Percentiles rank a stretch among this genome's conserved stretches.
phyloP scores from a whole-genome alignment of 495 filamentous ascomycete species.

The Sporormia fimetaria region DNA sequence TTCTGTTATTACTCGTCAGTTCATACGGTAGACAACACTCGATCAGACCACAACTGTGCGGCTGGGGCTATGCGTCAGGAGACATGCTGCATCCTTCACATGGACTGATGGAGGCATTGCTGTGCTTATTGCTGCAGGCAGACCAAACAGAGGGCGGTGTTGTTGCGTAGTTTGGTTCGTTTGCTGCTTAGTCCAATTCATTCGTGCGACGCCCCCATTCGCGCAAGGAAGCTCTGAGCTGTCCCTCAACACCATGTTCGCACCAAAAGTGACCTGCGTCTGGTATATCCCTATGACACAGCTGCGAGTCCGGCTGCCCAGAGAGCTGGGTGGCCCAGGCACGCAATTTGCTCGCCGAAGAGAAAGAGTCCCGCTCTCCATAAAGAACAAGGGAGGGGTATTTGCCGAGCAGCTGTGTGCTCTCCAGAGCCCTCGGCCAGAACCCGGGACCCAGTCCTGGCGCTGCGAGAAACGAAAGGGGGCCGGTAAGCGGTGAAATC shows the following conservation, averaged over 20 bases:
- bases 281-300: constrained; percentile 46
- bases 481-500: constrained; percentile 65
- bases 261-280: constrained; percentile 79
- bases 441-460: constrained; percentile 17
- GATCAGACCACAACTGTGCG: too few species aligned
- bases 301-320: constrained; percentile 31
- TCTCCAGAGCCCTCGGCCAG: constrained; percentile 8
- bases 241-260: constrained; percentile 48
- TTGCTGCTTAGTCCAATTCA: background rate
- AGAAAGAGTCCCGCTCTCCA: constrained; percentile 70
- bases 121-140: background rate
- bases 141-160: background rate
- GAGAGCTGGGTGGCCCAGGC: constrained; percentile 56
- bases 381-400: constrained; percentile 62
- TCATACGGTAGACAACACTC: too few species aligned
- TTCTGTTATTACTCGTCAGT: too few species aligned
- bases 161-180: background rate
- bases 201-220: constrained; percentile 7
- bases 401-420: constrained; percentile 25
- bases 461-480: constrained; percentile 32
- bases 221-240: constrained; percentile 36
- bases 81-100: background rate
- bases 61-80: too few species aligned
- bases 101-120: too few species aligned
- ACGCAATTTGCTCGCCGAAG: constrained; percentile 53